A percentile compares a stretch with the other conserved stretches of the same genome.
Conservation (phyloP, 768 basidiomycete species). For the Mycena crocata region DNA sequence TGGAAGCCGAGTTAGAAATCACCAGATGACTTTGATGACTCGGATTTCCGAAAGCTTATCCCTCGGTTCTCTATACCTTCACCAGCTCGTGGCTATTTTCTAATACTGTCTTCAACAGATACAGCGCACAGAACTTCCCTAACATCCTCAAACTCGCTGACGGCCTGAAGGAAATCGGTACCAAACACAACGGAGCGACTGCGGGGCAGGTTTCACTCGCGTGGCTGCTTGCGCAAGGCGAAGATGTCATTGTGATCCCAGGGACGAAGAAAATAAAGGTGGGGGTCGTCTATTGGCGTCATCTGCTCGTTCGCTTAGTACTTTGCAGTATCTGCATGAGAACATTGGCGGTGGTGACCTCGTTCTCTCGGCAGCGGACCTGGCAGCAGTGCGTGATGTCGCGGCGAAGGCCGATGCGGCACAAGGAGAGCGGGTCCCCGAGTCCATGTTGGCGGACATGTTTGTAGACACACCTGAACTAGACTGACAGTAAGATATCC, state of each 20-base stretch:
- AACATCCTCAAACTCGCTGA: slow-evolving; percentile 2
- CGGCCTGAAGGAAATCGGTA: background rate
- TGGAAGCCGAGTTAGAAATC: too few species aligned
- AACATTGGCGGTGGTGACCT: background rate
- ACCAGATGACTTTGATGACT: background rate
- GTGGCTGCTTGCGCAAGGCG: background rate
- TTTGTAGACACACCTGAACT: background rate
- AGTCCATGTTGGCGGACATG: background rate
- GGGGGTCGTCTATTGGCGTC: too few species aligned
- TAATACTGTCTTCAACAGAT: too few species aligned
- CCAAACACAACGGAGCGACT: background rate
- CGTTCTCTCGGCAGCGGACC: background rate
- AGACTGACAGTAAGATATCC: too few species aligned
- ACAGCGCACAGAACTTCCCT: background rate
- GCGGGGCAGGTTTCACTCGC: background rate
- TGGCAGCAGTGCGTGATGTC: background rate
- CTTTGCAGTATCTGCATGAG: background rate
- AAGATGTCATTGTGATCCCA: background rate
- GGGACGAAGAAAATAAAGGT: background rate
- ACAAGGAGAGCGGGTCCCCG: background rate
- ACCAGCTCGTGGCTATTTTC: too few species aligned
- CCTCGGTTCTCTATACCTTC: too few species aligned
- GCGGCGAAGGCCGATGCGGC: background rate
- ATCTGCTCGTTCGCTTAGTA: too few species aligned
- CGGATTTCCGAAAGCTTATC: background rate